Conservation (phyloP, 441 rosid species). For the Gossypium trilobum region DNA sequence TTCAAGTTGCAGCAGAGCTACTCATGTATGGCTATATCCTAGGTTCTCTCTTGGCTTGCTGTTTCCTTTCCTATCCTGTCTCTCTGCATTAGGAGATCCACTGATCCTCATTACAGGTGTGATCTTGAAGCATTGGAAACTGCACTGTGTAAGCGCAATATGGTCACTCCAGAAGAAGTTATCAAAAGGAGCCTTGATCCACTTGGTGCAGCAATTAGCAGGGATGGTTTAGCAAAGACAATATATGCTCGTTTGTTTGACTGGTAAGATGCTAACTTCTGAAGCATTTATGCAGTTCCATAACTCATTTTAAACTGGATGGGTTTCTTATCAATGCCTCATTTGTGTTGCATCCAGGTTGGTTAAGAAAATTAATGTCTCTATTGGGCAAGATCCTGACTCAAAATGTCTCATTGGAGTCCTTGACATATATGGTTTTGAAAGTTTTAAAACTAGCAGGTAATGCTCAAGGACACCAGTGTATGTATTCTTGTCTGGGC, state of each 20-base stretch:
- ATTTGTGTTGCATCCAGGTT: conserved; percentile 42
- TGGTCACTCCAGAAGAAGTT: conserved; percentile 83
- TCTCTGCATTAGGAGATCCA: conserved; percentile 1
- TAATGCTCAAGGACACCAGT: conserved; percentile 23
- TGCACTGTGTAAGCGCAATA: conserved; percentile 68
- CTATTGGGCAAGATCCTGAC: conserved; percentile 82
- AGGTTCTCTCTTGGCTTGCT: conserved; percentile 17
- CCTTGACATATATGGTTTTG: conserved; percentile 95
- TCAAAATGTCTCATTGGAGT: conserved; percentile 71
- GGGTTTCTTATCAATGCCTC: conserved; percentile 6
- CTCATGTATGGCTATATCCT: conserved; percentile 44
- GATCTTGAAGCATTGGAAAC: conserved; percentile 56
- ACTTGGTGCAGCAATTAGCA: conserved; percentile 56
- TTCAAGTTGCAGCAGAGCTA: conserved; percentile 65
- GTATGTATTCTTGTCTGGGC: background rate
- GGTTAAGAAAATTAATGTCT: conserved; percentile 71
- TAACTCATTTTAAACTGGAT: background rate
- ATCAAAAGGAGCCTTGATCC: conserved; percentile 80
- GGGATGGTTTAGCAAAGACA: conserved; percentile 91
- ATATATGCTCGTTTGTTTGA: conserved; percentile 78
- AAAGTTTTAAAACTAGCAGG: conserved; percentile 82
- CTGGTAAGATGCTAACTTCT: conserved; percentile 41
- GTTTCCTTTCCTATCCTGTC: conserved; percentile 8
- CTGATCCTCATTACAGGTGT: conserved; percentile 48
- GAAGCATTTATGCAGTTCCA: conserved; percentile 7